These are phyloP conservation scores for Boletus fagicola DNA, from an alignment of 768 basidiomycete genomes.

Conservation along the genomic window DNA sequence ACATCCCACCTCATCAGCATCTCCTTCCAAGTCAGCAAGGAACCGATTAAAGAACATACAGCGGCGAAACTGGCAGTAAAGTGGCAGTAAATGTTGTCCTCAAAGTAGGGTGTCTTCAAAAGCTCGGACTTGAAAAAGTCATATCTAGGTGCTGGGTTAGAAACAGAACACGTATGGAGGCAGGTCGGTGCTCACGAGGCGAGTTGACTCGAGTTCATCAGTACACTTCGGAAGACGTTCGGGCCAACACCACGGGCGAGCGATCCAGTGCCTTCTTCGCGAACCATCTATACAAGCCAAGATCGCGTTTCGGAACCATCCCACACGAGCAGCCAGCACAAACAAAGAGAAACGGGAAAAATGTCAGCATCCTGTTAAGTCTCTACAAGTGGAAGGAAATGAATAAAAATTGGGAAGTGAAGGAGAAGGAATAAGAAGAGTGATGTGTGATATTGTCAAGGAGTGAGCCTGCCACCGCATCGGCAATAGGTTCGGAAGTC, in stretches of 20 bases:
- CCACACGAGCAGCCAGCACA: not conserved
- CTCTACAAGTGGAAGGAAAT: not conserved
- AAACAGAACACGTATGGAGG: not conserved
- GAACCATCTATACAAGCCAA: conserved; percentile 62
- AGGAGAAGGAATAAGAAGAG: not conserved
- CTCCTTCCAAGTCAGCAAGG: not conserved
- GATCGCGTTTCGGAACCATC: not conserved
- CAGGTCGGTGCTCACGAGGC: conserved; percentile 60
- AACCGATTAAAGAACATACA: conserved; percentile 39
- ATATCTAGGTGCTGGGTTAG: conserved; percentile 47
- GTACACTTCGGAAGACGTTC: conserved; percentile 79
- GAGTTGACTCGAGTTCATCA: conserved; percentile 93
- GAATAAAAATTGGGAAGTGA: not conserved
- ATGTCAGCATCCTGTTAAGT: conserved; percentile 7
- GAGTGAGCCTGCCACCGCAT: not conserved
- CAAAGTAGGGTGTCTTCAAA: conserved; percentile 64
- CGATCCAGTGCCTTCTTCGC: conserved; percentile 79
- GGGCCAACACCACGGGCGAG: conserved; percentile 76
- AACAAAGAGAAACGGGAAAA: not conserved
- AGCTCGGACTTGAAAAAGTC: conserved; percentile 90
- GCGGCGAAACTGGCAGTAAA: conserved; percentile 87
- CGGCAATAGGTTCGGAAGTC: not conserved
- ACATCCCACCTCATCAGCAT: conserved; percentile 1
- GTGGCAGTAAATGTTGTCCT: conserved; percentile 81
- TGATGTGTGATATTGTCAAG: not conserved